Percentiles rank a stretch among this genome's conserved stretches.
These are phyloP conservation scores for Colletotrichum sansevieriae DNA, from an alignment of 2,329 filamentous ascomycete species.

Conservation along the genomic window DNA sequence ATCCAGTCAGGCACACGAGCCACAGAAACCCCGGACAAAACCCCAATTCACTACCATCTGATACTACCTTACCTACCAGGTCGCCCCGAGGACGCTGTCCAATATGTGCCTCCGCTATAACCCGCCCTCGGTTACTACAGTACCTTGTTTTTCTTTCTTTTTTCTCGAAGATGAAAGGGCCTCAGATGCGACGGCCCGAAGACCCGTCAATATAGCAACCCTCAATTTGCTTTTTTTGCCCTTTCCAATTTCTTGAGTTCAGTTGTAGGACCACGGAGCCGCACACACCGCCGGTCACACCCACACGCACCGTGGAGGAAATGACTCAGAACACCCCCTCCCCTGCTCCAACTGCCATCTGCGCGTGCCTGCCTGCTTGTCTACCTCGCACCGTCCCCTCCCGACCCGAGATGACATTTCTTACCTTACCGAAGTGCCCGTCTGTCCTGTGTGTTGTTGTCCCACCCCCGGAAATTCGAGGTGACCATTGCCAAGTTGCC, in stretches of 20 bases:
- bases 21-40: conserved; percentile 20
- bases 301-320: not conserved
- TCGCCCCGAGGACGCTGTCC: too few species aligned
- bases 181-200: conserved; percentile 40
- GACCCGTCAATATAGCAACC: not conserved
- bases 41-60: conserved; percentile 21
- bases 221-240: not conserved
- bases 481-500: not conserved
- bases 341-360: not conserved
- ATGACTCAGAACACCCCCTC: not conserved
- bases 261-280: conserved; percentile 24
- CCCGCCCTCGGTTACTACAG: too few species aligned
- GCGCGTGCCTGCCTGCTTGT: not conserved
- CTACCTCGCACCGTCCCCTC: conserved; percentile 8
- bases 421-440: conserved; percentile 1
- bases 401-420: not conserved
- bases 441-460: not conserved
- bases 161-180: conserved; percentile 18
- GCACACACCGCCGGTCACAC: conserved; percentile 14
- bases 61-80: not conserved
- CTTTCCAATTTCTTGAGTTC: not conserved
- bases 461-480: not conserved
- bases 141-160: not conserved
- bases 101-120: too few species aligned
- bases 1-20: conserved; percentile 1